These are phyloP conservation scores for Arachis monticola DNA, from an alignment of 331 rosid species.

Conservation along the genomic window DNA sequence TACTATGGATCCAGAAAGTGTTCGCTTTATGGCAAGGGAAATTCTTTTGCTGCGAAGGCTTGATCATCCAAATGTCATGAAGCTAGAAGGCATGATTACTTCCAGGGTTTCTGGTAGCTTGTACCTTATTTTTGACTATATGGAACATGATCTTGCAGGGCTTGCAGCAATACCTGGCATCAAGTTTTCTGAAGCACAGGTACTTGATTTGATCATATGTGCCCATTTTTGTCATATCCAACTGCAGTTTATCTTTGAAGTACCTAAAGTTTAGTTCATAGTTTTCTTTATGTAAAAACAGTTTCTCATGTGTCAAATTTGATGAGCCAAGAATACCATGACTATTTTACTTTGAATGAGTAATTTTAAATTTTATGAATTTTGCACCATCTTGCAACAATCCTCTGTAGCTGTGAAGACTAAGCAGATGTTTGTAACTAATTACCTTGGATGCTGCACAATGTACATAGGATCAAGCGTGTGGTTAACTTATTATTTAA, in stretches of 20 bases:
- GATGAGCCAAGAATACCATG: background rate
- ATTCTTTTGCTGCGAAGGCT: constrained; percentile 71
- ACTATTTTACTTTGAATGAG: background rate
- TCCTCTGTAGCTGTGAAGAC: no score
- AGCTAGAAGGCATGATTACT: constrained; percentile 87
- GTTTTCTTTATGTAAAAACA: background rate
- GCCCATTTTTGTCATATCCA: constrained; percentile 12
- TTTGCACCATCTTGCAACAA: no score
- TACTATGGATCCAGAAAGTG: constrained; percentile 89
- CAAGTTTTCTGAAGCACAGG: constrained; percentile 82
- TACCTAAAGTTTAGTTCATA: background rate
- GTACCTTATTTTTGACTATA: constrained; percentile 83
- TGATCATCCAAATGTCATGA: constrained; percentile 94
- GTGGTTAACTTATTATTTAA: no score
- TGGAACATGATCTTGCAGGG: constrained; percentile 94
- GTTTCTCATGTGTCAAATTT: constrained; percentile 11
- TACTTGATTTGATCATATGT: constrained; percentile 36
- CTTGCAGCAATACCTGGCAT: constrained; percentile 66
- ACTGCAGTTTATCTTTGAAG: constrained; percentile 3
- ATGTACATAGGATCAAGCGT: no score
- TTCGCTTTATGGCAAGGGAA: constrained; percentile 90
- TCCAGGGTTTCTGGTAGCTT: constrained; percentile 85
- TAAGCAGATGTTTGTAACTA: no score
- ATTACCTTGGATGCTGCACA: no score
- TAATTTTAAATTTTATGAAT: constrained; percentile 3